These are phyloP conservation scores for Lentinula aciculospora DNA, from an alignment of 768 basidiomycete species.

Conservation along the genomic window DNA sequence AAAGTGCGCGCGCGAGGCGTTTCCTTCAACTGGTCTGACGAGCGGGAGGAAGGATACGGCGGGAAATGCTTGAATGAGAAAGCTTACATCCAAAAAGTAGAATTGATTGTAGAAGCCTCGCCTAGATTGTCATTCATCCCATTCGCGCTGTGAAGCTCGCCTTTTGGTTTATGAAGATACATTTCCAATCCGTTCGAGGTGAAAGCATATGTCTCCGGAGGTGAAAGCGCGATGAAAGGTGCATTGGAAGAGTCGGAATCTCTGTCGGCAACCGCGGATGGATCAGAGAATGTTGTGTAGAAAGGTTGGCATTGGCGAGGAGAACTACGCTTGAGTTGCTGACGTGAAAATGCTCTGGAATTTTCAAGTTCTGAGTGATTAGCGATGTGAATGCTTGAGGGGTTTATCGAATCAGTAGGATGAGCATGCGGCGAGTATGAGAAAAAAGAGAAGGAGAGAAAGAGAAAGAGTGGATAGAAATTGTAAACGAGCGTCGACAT, in stretches of 20 bases:
- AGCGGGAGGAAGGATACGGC: no score
- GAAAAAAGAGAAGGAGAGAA: not conserved
- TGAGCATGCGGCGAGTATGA: not conserved
- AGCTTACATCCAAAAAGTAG: conserved; percentile 24
- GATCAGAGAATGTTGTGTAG: conserved; percentile 13
- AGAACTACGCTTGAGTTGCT: not conserved
- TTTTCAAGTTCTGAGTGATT: not conserved
- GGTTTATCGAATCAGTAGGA: not conserved
- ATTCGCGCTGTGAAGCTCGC: conserved; percentile 13
- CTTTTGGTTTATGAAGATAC: conserved; percentile 20
- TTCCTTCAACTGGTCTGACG: no score
- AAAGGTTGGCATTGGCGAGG: conserved; percentile 16
- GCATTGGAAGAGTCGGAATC: not conserved
- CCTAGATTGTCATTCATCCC: conserved; percentile 25
- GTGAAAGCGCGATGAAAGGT: conserved; percentile 21
- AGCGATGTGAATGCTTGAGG: not conserved
- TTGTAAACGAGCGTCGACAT: not conserved
- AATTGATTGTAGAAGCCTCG: conserved; percentile 29
- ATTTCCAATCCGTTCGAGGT: conserved; percentile 19
- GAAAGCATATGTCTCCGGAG: conserved; percentile 17
- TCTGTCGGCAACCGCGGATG: conserved; percentile 1
- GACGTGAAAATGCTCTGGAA: not conserved
- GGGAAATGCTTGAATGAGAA: no score
- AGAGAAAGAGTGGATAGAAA: not conserved
- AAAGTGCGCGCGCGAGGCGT: no score